Base-by-base conservation (phyloP, 495 filamentous ascomycete genomes). In the Emericellopsis terricola region DNA sequence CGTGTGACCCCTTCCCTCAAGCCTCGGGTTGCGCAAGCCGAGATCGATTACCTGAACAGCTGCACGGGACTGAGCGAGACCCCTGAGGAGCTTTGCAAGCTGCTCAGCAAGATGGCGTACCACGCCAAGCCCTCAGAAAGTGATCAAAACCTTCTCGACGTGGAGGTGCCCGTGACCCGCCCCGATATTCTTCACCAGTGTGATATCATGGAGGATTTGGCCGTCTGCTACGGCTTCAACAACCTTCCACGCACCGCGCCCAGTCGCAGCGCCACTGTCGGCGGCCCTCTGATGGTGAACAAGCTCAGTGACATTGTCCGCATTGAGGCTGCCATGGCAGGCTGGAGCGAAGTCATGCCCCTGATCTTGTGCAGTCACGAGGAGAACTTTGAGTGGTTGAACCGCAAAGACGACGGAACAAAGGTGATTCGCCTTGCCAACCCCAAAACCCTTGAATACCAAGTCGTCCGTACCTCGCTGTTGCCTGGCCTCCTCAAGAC, bases 151-250 rank as follows among this genome's bases (percentile, higher is more conserved):
- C 49, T 78, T 24, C 68, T 96, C 41, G 73, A 86, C 37, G 75
- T 94, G 15, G 65, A 73, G 20, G 66, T 96, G 27, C 89, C 89
- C 8, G 72, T 84, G 17, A 94, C 82, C 27, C 75, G 89, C 17
- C 86, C 89, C 5, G 89, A 96, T 56, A 78, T 99, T 15, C 69
- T 99, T 14, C 91, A 99, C 55, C 77, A 93, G 52, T 85, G 81
- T 42, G 89, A 99, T 52, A 82, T 99, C 45, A 96, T 99, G 89
- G 89, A 99, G 56, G 89, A 99, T 55, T 73, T 89, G 13, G 89
- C 84, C 13, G 83, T 97, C 39, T 81, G 81, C 13, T 91, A 94
- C 56, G 89, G 89, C 37, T 99, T 91, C 69, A 96, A 99, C 65
- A 75, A 75, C 15, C 76, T 99, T 6, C 83, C 85, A 0, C 73